These are phyloP conservation scores for Daldinia loculata DNA, from an alignment of 495 filamentous ascomycete species.

Conservation along the genomic window DNA sequence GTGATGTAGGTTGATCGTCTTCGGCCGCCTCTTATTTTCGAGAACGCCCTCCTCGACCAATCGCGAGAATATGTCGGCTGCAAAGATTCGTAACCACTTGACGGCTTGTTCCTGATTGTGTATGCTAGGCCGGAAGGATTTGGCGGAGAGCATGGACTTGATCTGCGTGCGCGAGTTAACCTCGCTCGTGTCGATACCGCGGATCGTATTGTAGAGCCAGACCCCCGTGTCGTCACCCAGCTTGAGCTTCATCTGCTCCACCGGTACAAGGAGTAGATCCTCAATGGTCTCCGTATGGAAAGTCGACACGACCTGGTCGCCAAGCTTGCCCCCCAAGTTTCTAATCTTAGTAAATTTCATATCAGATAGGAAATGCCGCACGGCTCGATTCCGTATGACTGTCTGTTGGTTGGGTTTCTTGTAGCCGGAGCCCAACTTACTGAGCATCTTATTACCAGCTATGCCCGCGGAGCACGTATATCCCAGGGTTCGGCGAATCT, in stretches of 20 bases:
- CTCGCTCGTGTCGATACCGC: conserved; percentile 86
- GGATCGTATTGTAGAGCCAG: conserved; percentile 88
- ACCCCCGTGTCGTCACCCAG: conserved; percentile 85
- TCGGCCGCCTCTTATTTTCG: conserved; percentile 87
- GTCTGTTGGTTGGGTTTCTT: conserved; percentile 96
- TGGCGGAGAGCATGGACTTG: conserved; percentile 98
- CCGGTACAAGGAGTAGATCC: conserved; percentile 74
- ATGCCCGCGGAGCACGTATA: conserved; percentile 94
- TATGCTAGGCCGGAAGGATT: conserved; percentile 90
- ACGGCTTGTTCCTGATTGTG: conserved; percentile 80
- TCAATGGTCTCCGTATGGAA: conserved; percentile 84
- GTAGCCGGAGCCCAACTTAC: conserved; percentile 88
- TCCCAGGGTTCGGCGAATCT: conserved; percentile 71
- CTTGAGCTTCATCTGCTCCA: conserved; percentile 81
- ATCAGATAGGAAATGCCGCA: conserved; percentile 78
- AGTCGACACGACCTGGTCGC: conserved; percentile 77
- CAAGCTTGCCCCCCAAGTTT: conserved; percentile 95
- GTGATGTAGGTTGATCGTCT: conserved; percentile 83
- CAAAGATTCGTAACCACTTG: conserved; percentile 91
- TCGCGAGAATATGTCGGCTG: conserved; percentile 88
- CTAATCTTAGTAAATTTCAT: conserved; percentile 98
- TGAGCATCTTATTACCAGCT: conserved; percentile 91
- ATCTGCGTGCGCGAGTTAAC: conserved; percentile 92
- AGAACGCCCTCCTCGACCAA: conserved; percentile 91
- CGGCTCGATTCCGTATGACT: conserved; percentile 83